These are phyloP conservation scores for Pholiota microspora DNA, from an alignment of 768 basidiomycete genomes.

Conservation along the genomic window DNA sequence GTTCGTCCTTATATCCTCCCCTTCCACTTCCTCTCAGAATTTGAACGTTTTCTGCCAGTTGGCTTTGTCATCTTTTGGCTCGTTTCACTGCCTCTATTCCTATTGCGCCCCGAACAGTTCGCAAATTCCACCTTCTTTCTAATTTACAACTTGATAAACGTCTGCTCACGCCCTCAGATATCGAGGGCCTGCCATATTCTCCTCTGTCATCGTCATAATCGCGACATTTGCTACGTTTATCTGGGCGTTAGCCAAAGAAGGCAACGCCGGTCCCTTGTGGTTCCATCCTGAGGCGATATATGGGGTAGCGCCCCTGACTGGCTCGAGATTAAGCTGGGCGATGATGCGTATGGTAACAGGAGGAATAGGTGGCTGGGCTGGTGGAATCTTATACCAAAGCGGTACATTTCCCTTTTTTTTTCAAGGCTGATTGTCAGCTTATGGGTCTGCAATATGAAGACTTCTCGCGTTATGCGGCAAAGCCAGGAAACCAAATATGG, in stretches of 20 bases:
- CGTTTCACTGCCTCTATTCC: slow-evolving; percentile 26
- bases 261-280: slow-evolving; percentile 27
- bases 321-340: slow-evolving; percentile 24
- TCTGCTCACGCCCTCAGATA: not conserved
- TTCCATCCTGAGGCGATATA: slow-evolving; percentile 24
- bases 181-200: slow-evolving; percentile 17
- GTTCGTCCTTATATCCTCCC: slow-evolving; percentile 10
- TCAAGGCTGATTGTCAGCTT: not conserved
- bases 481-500: slow-evolving; percentile 28
- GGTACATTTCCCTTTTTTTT: slow-evolving; percentile 7
- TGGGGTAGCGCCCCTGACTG: slow-evolving; percentile 20
- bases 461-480: slow-evolving; percentile 30
- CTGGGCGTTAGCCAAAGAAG: slow-evolving; percentile 29
- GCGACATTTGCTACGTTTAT: slow-evolving; percentile 26
- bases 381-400: slow-evolving; percentile 21
- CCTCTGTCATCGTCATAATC: slow-evolving; percentile 25
- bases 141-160: not conserved
- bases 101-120: slow-evolving; percentile 27
- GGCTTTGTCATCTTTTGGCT: slow-evolving; percentile 29
- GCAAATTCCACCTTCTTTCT: slow-evolving; percentile 11
- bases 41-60: slow-evolving; percentile 14
- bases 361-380: slow-evolving; percentile 31
- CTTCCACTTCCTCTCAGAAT: not conserved
- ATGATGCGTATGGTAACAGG: slow-evolving; percentile 30
- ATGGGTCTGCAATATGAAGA: slow-evolving; percentile 15